Percentiles rank a stretch among this genome's conserved stretches.
phyloP scores from a whole-genome alignment of 1,284 basidiomycete genomes.

The Neolentinus lepideus region DNA sequence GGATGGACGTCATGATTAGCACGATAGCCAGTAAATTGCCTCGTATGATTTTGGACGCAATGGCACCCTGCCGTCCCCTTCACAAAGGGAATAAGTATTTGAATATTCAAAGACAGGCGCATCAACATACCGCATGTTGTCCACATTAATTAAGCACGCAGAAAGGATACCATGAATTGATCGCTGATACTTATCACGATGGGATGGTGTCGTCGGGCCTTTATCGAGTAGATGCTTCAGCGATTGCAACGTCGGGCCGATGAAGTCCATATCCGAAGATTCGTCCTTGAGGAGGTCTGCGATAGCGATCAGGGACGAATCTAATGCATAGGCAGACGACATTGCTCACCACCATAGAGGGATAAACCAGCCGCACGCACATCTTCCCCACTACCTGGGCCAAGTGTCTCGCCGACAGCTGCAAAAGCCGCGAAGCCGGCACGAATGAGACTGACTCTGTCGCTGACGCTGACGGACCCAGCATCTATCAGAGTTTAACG shows the following conservation, averaged over 20 bases:
- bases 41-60: conserved; percentile 81
- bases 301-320: background rate
- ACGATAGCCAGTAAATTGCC: conserved; percentile 87
- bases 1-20: conserved; percentile 79
- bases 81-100: conserved; percentile 4
- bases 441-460: conserved; percentile 61
- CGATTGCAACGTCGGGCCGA: conserved; percentile 71
- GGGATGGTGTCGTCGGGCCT: conserved; percentile 21
- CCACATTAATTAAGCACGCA: conserved; percentile 78
- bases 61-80: conserved; percentile 74
- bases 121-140: conserved; percentile 78
- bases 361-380: conserved; percentile 76
- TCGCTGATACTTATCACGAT: conserved; percentile 40
- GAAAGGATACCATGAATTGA: conserved; percentile 85
- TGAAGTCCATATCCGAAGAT: conserved; percentile 68
- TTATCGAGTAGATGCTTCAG: conserved; percentile 68
- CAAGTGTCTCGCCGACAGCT: conserved; percentile 55
- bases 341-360: conserved; percentile 62
- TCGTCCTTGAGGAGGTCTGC: conserved; percentile 83
- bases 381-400: conserved; percentile 56
- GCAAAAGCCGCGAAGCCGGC: conserved; percentile 63
- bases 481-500: conserved; percentile 15
- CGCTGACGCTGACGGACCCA: conserved; percentile 23
- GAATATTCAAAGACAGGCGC: conserved; percentile 1
- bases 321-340: background rate